Evolutionary conservation across 1,139 yeast genomes (phyloP).

Genomic region (Debaryomycetaceae sp.): DNA sequence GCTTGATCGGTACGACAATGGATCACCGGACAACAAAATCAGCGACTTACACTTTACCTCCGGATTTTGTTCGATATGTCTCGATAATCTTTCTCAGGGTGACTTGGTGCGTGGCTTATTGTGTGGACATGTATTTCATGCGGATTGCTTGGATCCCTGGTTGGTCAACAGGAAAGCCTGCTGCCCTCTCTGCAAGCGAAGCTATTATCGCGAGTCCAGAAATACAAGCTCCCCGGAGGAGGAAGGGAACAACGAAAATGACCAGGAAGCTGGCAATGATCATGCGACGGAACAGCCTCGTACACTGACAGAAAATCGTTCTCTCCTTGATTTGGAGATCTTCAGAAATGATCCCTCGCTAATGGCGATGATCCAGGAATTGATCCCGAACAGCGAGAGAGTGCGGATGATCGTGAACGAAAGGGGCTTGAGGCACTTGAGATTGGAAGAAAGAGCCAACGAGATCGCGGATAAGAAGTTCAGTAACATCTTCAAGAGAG

Average conservation of each 20-base stretch:
- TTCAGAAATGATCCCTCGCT: constrained; percentile 39
- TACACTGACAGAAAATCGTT: not conserved
- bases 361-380: constrained; percentile 37
- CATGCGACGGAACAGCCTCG: not conserved
- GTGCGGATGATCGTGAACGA: constrained; percentile 33
- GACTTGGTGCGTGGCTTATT: constrained; percentile 68
- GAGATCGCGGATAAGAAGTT: constrained; percentile 34
- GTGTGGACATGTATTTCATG: constrained; percentile 84
- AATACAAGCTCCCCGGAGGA: not conserved
- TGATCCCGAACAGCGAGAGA: constrained; percentile 39
- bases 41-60: constrained; percentile 54
- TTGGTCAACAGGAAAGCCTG: constrained; percentile 70
- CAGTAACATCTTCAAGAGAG: constrained; percentile 27
- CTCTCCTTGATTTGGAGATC: constrained; percentile 35
- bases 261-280: constrained; percentile 2
- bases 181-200: constrained; percentile 83
- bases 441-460: constrained; percentile 45
- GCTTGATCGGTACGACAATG: not conserved
- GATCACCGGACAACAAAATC: not conserved
- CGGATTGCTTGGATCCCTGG: constrained; percentile 83
- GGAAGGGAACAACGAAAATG: not conserved
- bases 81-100: constrained; percentile 60
- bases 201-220: constrained; percentile 47
- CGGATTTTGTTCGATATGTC: constrained; percentile 80
- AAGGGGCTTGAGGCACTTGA: constrained; percentile 19